Evolutionary conservation across 2,329 filamentous ascomycete genomes (phyloP), one percentile per base, ranked within the genome.

Genomic region (Alternaria longipes): DNA sequence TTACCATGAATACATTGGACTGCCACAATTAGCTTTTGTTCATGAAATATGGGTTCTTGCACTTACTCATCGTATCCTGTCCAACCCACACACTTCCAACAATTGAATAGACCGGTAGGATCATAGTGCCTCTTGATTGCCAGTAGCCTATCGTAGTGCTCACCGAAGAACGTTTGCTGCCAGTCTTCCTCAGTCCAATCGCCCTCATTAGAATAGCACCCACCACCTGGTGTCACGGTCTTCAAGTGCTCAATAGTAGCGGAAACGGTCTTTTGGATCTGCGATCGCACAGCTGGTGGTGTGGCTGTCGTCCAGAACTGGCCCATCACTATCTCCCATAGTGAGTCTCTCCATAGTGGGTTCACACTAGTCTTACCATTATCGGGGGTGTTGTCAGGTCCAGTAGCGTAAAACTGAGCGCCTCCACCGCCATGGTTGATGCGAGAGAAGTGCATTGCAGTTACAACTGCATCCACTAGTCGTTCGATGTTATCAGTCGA

Each of bases 51-150:
- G 8, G 26, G 8, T 14, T 5, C n/a, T 24, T 20, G n/a, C 8
- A 52, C 73, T 69, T 69, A 75, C 73, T 76, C 74, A 38, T 72
- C 59, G 54, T 73, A 72, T 8, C 75, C 74, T 16, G 68, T 74
- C 74, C 74, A 79, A 2, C 76, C 76, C 46, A 78, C 73, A 55
- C 74, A 77, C 55, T 76, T 78, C 75, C 74, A 78, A 59, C 74
- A 77, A 46, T 77, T 77, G 56, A 78, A 78, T 45, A 78, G 34
- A 4, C 71, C 69, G 0, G 63, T 72, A 1, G 73, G 73, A 50
- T 78, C 75, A 36, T 74, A 78, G 40, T 52, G 62, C 50, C 60
- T 71, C 72, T 78, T 78, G 5, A 77, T 64, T 1, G 54, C 50
- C 4, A 75, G 45, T 18, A 78, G 30, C 26, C 55, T 63, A 5